Conservation (phyloP, 345 rosid genomes). For the Anastatica hierochuntica region DNA sequence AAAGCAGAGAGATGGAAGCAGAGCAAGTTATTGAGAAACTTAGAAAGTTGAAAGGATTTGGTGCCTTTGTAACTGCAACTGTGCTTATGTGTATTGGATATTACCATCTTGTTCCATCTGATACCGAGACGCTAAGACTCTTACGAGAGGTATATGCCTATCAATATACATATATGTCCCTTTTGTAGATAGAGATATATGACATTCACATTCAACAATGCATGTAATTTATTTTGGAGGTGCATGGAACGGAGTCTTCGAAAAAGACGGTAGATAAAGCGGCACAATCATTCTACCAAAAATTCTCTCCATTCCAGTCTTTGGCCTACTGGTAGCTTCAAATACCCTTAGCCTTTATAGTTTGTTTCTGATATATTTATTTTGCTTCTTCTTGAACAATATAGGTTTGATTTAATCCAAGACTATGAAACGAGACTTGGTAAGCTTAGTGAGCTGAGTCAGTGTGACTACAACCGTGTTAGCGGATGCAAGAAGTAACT, state of each 20-base stretch:
- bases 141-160: conserved; percentile 27
- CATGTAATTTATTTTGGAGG: neutral
- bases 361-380: neutral
- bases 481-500: neutral
- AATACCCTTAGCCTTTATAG: no score
- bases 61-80: conserved; percentile 32
- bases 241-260: conserved; percentile 4
- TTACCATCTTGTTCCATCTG: conserved; percentile 37
- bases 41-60: conserved; percentile 29
- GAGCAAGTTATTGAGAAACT: neutral
- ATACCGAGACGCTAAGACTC: conserved; percentile 37
- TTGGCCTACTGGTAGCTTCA: conserved; percentile 18
- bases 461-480: neutral
- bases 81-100: conserved; percentile 40
- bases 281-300: conserved; percentile 1
- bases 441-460: conserved; percentile 8
- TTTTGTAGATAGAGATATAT: no score
- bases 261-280: neutral
- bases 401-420: conserved; percentile 11
- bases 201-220: neutral
- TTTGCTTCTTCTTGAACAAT: no score
- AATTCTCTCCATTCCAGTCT: conserved; percentile 15
- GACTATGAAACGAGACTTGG: conserved; percentile 2
- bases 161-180: neutral
- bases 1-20: neutral